Conservation (phyloP, 2,329 filamentous ascomycete species). For the Verticillium dahliae region DNA sequence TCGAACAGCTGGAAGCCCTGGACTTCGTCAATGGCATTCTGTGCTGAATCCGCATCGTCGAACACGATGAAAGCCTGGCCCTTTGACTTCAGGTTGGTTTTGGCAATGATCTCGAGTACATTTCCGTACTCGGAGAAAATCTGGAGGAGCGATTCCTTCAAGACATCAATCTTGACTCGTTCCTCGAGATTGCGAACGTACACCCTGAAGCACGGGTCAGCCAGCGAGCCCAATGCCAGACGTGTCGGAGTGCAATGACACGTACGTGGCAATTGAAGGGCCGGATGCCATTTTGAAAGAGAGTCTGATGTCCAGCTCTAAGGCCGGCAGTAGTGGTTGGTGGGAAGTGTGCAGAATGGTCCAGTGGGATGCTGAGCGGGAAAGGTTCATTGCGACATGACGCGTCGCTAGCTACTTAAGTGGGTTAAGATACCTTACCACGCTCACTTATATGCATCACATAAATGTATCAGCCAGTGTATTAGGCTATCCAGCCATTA, state of each 20-base stretch:
- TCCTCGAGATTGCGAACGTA: constrained; percentile 86
- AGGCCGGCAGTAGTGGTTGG: neutral
- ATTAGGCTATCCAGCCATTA: too few relatives aligned
- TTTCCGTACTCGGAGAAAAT: constrained; percentile 87
- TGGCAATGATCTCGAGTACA: constrained; percentile 78
- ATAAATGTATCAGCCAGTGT: too few relatives aligned
- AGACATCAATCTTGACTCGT: constrained; percentile 72
- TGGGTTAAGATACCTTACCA: too few relatives aligned
- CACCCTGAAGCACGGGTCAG: constrained; percentile 42
- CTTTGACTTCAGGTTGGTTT: constrained; percentile 85
- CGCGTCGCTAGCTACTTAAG: too few relatives aligned
- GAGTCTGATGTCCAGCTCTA: neutral
- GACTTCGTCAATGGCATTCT: constrained; percentile 76
- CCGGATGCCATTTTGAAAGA: constrained; percentile 27
- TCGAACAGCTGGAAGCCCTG: constrained; percentile 91
- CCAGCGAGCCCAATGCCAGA: constrained; percentile 16
- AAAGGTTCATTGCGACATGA: too few relatives aligned
- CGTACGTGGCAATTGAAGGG: constrained; percentile 58
- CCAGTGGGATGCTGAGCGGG: too few relatives aligned
- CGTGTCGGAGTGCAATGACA: constrained; percentile 69
- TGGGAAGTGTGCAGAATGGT: too few relatives aligned
- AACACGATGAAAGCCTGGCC: constrained; percentile 96
- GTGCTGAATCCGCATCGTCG: constrained; percentile 71
- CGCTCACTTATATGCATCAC: too few relatives aligned
- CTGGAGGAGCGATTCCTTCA: constrained; percentile 66